These are phyloP conservation scores for Geoglossum cookeanum DNA, from an alignment of 2,329 filamentous ascomycete species.

Conservation along the genomic window DNA sequence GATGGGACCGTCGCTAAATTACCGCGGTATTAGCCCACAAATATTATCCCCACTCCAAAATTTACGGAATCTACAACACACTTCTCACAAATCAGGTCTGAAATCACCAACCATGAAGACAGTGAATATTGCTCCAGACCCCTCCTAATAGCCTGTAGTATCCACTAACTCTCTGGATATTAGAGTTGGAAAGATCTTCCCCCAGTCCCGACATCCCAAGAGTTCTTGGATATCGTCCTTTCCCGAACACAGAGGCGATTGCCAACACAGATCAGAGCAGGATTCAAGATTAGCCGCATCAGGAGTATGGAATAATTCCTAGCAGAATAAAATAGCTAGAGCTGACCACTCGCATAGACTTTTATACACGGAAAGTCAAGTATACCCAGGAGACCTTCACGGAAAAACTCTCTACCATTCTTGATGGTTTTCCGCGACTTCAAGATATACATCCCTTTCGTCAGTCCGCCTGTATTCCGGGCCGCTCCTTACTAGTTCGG, in stretches of 20 bases:
- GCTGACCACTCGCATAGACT: constrained; percentile 31
- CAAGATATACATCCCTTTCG: constrained; percentile 93
- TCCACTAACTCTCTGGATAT: constrained; percentile 19
- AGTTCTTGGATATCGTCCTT: constrained; percentile 95
- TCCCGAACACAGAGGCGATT: constrained; percentile 82
- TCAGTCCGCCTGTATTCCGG: constrained; percentile 24
- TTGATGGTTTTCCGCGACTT: constrained; percentile 82
- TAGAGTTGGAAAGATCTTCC: constrained; percentile 53
- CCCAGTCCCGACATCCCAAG: constrained; percentile 76
- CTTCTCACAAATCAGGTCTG: background rate
- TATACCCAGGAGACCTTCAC: constrained; percentile 93
- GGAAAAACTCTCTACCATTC: constrained; percentile 78
- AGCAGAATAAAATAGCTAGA: background rate
- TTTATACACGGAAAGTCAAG: constrained; percentile 97
- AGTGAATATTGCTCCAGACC: background rate
- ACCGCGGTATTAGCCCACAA: background rate
- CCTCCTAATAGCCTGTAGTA: background rate
- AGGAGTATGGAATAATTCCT: constrained; percentile 27
- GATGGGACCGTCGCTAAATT: background rate
- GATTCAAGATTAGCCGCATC: constrained; percentile 92
- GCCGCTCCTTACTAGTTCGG: background rate
- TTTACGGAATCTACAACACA: background rate
- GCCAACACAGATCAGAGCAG: constrained; percentile 85
- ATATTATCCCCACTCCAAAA: background rate
- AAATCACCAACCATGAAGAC: background rate